A percentile compares a stretch with the other conserved stretches of the same genome.
phyloP scores from a whole-genome alignment of 768 basidiomycete genomes.

The Dioszegia crocea region DNA sequence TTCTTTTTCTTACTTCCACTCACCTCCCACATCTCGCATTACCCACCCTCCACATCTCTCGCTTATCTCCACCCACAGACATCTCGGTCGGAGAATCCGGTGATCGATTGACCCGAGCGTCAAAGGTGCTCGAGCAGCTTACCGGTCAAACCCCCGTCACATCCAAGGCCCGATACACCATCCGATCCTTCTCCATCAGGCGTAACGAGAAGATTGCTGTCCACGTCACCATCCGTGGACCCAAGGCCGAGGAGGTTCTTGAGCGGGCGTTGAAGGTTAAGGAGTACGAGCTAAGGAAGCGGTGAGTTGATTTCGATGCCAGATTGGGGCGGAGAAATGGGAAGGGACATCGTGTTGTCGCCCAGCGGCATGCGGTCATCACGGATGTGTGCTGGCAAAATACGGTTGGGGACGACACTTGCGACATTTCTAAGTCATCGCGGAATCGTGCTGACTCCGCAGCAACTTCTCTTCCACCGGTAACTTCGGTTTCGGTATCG shows the following conservation, averaged over 20 bases:
- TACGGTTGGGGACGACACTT: too few species aligned
- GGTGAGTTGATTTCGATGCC: slow-evolving; percentile 35
- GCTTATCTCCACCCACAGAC: slow-evolving; percentile 57
- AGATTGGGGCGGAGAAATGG: background rate
- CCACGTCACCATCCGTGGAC: slow-evolving; percentile 97
- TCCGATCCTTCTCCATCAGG: slow-evolving; percentile 97
- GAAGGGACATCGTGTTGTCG: too few species aligned
- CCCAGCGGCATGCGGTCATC: too few species aligned
- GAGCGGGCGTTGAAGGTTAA: slow-evolving; percentile 99
- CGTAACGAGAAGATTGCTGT: slow-evolving; percentile 99
- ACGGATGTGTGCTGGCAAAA: too few species aligned
- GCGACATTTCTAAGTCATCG: too few species aligned
- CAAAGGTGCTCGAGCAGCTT: slow-evolving; percentile 98
- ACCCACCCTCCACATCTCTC: background rate
- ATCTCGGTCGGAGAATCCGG: slow-evolving; percentile 99
- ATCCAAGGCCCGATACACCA: slow-evolving; percentile 99
- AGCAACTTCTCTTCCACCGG: slow-evolving; percentile 98
- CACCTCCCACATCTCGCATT: background rate
- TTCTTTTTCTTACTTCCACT: background rate
- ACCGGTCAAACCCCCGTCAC: slow-evolving; percentile 99
- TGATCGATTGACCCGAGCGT: slow-evolving; percentile 96
- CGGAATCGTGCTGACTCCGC: slow-evolving; percentile 6
- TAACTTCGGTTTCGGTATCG: slow-evolving; percentile 99
- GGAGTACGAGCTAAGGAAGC: slow-evolving; percentile 94
- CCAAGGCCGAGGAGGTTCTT: slow-evolving; percentile 98